Evolutionary conservation across 768 basidiomycete species (phyloP).

Genomic region (Suillus weaverae): DNA sequence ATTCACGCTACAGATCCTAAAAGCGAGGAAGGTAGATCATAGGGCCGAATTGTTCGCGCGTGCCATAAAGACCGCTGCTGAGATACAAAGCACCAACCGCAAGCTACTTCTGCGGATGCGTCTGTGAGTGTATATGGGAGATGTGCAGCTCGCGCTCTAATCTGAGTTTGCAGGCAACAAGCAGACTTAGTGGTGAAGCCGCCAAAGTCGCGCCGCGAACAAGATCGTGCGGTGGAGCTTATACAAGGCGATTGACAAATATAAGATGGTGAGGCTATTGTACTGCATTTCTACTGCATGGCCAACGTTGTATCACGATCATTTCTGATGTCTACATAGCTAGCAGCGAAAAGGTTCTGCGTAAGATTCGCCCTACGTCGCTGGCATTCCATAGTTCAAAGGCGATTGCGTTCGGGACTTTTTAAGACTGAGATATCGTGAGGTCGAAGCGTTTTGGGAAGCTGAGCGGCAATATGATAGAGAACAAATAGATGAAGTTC

Average conservation of each 20-base stretch:
- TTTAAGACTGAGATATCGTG: neutral
- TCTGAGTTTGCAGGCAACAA: conserved; percentile 58
- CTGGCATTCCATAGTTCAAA: neutral
- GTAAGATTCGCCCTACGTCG: neutral
- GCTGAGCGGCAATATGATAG: neutral
- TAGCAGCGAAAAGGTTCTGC: neutral
- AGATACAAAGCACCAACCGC: conserved; percentile 71
- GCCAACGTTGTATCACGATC: neutral
- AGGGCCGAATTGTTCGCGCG: conserved; percentile 74
- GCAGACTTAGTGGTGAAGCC: conserved; percentile 73
- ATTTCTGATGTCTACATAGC: neutral
- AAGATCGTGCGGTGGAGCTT: conserved; percentile 6
- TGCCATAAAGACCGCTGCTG: conserved; percentile 70
- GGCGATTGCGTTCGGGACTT: too few relatives aligned
- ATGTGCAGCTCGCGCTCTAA: neutral
- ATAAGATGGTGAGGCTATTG: neutral
- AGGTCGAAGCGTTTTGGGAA: neutral
- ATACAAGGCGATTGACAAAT: neutral
- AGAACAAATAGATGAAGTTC: neutral
- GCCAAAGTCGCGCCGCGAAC: conserved; percentile 45
- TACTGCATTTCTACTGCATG: neutral
- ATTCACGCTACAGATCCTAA: conserved; percentile 56
- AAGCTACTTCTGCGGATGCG: conserved; percentile 82
- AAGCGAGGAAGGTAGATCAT: conserved; percentile 77
- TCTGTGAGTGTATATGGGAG: conserved; percentile 51